Percentiles rank a stretch among this genome's conserved stretches.
phyloP scores from a whole-genome alignment of 2,329 filamentous ascomycete genomes.

The Hortaea werneckii region DNA sequence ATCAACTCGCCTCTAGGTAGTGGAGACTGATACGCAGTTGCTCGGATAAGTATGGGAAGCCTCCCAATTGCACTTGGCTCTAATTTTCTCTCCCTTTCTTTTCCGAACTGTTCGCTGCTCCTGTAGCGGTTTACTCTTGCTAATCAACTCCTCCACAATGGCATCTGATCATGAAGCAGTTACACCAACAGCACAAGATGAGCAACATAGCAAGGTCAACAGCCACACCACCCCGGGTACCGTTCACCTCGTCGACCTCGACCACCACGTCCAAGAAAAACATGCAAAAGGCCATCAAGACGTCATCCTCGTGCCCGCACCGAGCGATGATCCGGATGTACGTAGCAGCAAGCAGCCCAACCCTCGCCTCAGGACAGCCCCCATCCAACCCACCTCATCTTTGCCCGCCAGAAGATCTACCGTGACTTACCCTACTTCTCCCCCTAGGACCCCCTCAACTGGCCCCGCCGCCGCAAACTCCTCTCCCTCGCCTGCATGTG shows the following conservation, averaged over 20 bases:
- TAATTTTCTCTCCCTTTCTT: too few species aligned
- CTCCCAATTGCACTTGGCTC: too few species aligned
- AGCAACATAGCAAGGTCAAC: conserved; percentile 10
- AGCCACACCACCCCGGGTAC: conserved; percentile 26
- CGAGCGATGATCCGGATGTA: conserved; percentile 31
- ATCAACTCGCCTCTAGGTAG: too few species aligned
- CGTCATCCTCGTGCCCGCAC: conserved; percentile 32
- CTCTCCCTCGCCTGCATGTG: conserved; percentile 32
- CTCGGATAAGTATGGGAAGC: too few species aligned
- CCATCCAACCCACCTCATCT: conserved; percentile 7
- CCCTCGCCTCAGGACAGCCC: too few species aligned
- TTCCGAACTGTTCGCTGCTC: too few species aligned
- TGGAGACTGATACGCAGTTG: too few species aligned
- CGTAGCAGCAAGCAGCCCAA: too few species aligned
- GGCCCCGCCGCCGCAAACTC: conserved; percentile 31
- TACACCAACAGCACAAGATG: too few species aligned
- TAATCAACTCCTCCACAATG: conserved; percentile 1
- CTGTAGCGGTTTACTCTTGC: too few species aligned
- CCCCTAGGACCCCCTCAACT: conserved; percentile 12
- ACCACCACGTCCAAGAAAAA: conserved; percentile 26
- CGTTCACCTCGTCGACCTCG: conserved; percentile 32
- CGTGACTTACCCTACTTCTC: too few species aligned
- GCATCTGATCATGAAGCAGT: conserved; percentile 1
- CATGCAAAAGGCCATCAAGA: conserved; percentile 23
- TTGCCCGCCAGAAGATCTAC: too few species aligned